Evolutionary conservation across 257 asterid genomes (phyloP), one percentile per base, ranked within the genome.

Genomic region (Fraxinus cuspidata): DNA sequence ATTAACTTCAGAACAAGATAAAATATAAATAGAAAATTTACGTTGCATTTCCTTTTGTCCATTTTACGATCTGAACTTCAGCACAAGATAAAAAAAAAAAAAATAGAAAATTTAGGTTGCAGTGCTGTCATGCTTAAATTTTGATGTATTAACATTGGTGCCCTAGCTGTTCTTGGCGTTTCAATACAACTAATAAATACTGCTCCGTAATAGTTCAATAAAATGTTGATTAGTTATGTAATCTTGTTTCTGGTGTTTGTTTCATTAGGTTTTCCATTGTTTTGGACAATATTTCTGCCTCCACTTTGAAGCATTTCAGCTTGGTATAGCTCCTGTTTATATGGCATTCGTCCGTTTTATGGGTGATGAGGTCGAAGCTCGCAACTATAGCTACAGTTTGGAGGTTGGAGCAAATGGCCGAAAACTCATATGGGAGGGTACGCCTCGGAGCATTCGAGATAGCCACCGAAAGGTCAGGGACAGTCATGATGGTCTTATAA

Each of bases 281-380:
- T 84, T 84, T 78, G 87, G 87, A 23, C 82, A 83, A 67, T 83
- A 80, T 66, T 83, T 80, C 75, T 83, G 84, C 78, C 87, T 77
- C 19, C 82, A 78, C 80, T 78, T 81, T 42, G 87, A 84, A 76
- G 87, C 85, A 18, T 84, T 84, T 73, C 84, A 78, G 85, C 83
- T 84, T 3, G 87, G 87, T 25, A 78, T 75, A 77, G 81, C 85
- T 49, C 87, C 87, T 4, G 87, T 84, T 2, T 84, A 77, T 70
- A 84, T 84, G 87, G 85, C 87, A 25, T 84, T 84, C 29, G 77
- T 84, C n/a, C 83, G 87, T 38, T 84, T 84, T 38, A 84, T 84
- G 87, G 87, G 87, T 2, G 83, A 84, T 49, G 87, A 84, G 72
- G 70, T 27, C n/a, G 87, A 84, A 18, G 85, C 87, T 16, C 81